phyloP scores from a whole-genome alignment of 164 flowering plant species.

The Protea cynaroides region DNA sequence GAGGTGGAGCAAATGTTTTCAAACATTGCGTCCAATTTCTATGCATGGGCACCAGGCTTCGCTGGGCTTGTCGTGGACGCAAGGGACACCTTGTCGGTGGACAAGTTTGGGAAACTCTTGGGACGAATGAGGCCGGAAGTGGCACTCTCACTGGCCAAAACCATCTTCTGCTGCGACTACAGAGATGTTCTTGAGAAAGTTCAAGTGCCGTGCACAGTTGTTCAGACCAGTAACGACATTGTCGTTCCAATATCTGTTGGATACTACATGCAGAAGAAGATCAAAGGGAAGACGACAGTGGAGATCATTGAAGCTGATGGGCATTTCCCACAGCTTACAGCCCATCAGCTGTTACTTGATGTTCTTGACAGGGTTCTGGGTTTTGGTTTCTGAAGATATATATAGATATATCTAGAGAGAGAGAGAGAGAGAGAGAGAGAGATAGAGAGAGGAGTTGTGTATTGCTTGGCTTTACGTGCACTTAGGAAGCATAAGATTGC shows the following conservation, averaged over 20 bases:
- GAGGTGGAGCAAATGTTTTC: constrained; percentile 43
- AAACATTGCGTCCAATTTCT: constrained; percentile 50
- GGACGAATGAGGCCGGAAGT: constrained; percentile 56
- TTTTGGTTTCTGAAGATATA: constrained; percentile 6
- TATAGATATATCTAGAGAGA: too few relatives aligned
- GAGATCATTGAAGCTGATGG: constrained; percentile 59
- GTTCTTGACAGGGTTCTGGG: constrained; percentile 36
- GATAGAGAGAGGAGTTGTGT: too few relatives aligned
- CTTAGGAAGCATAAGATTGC: too few relatives aligned
- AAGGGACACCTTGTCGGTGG: constrained; percentile 35
- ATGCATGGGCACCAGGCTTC: constrained; percentile 55
- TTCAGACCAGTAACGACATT: constrained; percentile 51
- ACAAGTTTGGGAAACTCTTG: constrained; percentile 35
- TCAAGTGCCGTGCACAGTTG: constrained; percentile 58
- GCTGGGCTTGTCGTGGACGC: constrained; percentile 42
- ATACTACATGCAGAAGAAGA: constrained; percentile 51
- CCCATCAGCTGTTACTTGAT: constrained; percentile 39
- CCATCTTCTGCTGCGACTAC: constrained; percentile 53
- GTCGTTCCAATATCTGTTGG: constrained; percentile 62
- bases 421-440: too few relatives aligned
- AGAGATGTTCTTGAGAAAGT: constrained; percentile 58
- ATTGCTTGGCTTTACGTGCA: too few relatives aligned
- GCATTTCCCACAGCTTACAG: constrained; percentile 82
- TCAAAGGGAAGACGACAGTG: constrained; percentile 46
- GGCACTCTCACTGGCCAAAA: constrained; percentile 60